Evolutionary conservation across 164 flowering plant genomes (phyloP), one percentile per base, ranked within the genome.

Genomic region (Taxillus chinensis): DNA sequence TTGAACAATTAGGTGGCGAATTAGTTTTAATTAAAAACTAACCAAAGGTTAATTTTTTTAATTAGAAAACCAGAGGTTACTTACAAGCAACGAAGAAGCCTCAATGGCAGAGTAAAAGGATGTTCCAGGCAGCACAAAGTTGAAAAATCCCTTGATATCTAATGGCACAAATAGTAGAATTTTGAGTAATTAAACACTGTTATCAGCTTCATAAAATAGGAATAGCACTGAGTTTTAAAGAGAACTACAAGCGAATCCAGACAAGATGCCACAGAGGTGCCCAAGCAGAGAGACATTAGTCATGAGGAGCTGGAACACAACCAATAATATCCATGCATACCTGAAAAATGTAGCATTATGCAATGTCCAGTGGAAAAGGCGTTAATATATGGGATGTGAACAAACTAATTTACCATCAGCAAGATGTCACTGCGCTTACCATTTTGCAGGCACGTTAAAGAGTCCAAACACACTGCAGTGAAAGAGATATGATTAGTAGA

Each of bases 191-290:
- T 3, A 7, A 48, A 48, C 12, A 48, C 13, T 11, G 51, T 11
- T 27, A 27, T 27, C 27, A 27, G 27, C 2, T 45, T 14, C 14
- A 7, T 13, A 11, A 39, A 52, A 50, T 48, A 59, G 37, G 11
- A 46, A 14, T 60, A n/a, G 14, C 6, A 50, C 27, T 27, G 59
- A 52, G 11, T 8, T n/a, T 39, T 51, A 59, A 43, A 42, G 62
- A 61, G 56, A 75, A 90, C 46, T 64, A 90, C 98, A 93, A 71
- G 99, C 96, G 83, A 84, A 93, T 70, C 99, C 99, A 69, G 99
- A 88, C 70, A 93, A 74, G 74, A 93, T 93, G 73, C 99, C 99
- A 76, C 96, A 90, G 9, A 93, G 80, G 77, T 93, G 99, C 62
- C 99, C 99, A 16, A 93, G 87, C 57, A 93, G 74, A 37, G 99